Base-by-base conservation (phyloP, 129 eudicot species). In the Rutidosis leptorrhynchoides region DNA sequence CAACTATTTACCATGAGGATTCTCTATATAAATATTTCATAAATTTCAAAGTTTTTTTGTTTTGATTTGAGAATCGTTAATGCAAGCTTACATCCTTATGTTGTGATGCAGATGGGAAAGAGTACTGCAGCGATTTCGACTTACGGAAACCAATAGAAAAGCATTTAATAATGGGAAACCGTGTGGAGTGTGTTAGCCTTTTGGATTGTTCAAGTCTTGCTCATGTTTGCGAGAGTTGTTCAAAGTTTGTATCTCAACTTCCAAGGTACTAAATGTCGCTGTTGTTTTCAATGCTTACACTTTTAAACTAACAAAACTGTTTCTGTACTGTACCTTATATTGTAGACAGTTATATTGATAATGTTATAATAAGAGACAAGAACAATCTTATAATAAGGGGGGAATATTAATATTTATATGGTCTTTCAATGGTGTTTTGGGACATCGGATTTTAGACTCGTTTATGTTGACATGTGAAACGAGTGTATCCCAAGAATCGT, bases 101-200 rank as follows among this genome's bases (percentile, higher is more conserved):
- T 67, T 69, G 49, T 62, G 48, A 40, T 52, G 80, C 81, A 90
- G 97, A 80, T 80, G 90, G 87, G 60, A 88, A 93, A 68, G 95
- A 82, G 77, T 93, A 82, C 69, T 83, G 90, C 88, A 85, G 78
- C 71, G 95, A 89, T 48, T 93, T 93, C 72, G 96, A 93, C 72
- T 73, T 89, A 74, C 69, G 92, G 77, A 93, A 93, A 81, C 96
- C 99, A 75, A 74, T 89, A 30, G 99, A 86, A 42, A 86, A 89
- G 68, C 95, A 89, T 69, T 74, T 78, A 49, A 62, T 83, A 53
- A 80, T 37, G 58, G 91, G 86, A 56, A 80, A 82, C 71, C 71
- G 58, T 24, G 85, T 89, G 67, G 95, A 89, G 48, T 93, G 96
- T 69, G 29, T 89, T 68, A 86, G 95, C 78, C 86, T 87, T 70